A percentile compares a stretch with the other conserved stretches of the same genome.
Conservation (phyloP, 305 asterid species). For the Solanum hybrid region DNA sequence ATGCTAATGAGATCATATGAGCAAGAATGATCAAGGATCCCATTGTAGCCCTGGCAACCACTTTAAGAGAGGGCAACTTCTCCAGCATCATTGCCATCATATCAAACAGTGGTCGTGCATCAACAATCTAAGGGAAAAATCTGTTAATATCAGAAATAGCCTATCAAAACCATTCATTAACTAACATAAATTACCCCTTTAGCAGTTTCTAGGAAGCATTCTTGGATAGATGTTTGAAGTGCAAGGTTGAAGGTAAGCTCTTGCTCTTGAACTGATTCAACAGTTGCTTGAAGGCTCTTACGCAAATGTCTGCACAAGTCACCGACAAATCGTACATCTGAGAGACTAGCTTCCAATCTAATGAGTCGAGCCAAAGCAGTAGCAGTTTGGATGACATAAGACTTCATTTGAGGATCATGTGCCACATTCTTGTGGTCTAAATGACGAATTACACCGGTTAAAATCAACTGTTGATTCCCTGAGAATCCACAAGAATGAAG, state of each 20-base stretch:
- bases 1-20: slow-evolving; percentile 70
- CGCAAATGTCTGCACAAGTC: slow-evolving; percentile 92
- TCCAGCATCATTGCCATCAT: slow-evolving; percentile 87
- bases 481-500: slow-evolving; percentile 16
- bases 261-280: slow-evolving; percentile 61
- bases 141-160: neutral
- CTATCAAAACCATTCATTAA: neutral
- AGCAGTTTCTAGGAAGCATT: slow-evolving; percentile 79
- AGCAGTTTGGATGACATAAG: slow-evolving; percentile 63
- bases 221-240: slow-evolving; percentile 70
- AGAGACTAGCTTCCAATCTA: slow-evolving; percentile 50
- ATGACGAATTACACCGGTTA: slow-evolving; percentile 82
- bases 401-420: slow-evolving; percentile 66
- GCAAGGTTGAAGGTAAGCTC: slow-evolving; percentile 48
- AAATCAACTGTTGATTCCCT: slow-evolving; percentile 65
- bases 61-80: slow-evolving; percentile 66
- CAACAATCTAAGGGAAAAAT: slow-evolving; percentile 49
- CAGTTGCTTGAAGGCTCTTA: slow-evolving; percentile 83
- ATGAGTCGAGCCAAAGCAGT: slow-evolving; percentile 75
- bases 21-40: slow-evolving; percentile 84
- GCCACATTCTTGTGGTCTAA: slow-evolving; percentile 83
- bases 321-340: slow-evolving; percentile 72
- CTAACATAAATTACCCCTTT: slow-evolving; percentile 65
- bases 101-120: slow-evolving; percentile 78
- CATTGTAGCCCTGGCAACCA: slow-evolving; percentile 75